Evolutionary conservation across 768 basidiomycete genomes (phyloP).

Genomic region (Panaeolus papilionaceus): DNA sequence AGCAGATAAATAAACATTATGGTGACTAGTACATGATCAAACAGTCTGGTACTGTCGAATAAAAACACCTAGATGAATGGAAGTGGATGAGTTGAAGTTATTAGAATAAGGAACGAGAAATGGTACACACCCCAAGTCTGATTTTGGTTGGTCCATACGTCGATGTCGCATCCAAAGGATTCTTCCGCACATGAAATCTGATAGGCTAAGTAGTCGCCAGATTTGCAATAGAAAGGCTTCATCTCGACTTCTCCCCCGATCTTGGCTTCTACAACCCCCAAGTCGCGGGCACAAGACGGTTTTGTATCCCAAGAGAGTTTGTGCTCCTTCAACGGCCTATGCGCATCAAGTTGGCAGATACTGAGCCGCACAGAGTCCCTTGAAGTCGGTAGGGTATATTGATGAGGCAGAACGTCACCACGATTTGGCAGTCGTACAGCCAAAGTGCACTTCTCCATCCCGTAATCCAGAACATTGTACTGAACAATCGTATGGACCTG

Average conservation of each 20-base stretch:
- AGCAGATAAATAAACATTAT: not conserved
- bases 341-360: conserved; percentile 31
- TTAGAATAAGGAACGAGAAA: not conserved
- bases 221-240: conserved; percentile 31
- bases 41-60: conserved; percentile 35
- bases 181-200: conserved; percentile 33
- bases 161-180: conserved; percentile 29
- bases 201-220: conserved; percentile 33
- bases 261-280: conserved; percentile 29
- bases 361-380: conserved; percentile 28
- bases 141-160: conserved; percentile 39
- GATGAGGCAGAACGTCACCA: conserved; percentile 31
- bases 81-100: not conserved
- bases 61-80: conserved; percentile 28
- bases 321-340: conserved; percentile 31
- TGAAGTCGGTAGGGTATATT: conserved; percentile 26
- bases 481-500: conserved; percentile 33
- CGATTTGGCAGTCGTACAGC: conserved; percentile 31
- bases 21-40: not conserved
- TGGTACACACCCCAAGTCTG: conserved; percentile 34
- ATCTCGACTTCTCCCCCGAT: conserved; percentile 32
- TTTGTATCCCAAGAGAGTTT: conserved; percentile 31
- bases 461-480: conserved; percentile 35
- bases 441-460: conserved; percentile 36
- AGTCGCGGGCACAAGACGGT: conserved; percentile 26